Evolutionary conservation across 1,284 basidiomycete genomes (phyloP), one percentile per base, ranked within the genome.

Genomic region (Anthracocystis panici-leucophaei): DNA sequence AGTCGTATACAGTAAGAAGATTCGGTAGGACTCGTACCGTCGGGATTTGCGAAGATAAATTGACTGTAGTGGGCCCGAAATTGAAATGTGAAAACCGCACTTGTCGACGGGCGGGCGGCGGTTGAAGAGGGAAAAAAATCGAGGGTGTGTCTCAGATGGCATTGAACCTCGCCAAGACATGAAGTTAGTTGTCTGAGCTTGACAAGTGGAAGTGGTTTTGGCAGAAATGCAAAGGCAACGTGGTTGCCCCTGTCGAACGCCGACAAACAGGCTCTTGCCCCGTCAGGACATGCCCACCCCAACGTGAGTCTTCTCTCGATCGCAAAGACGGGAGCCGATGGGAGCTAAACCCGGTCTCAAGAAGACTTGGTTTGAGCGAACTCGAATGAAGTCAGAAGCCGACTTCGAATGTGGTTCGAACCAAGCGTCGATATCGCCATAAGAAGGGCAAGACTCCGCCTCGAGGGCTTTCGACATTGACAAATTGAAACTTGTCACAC

Each of bases 111-210:
- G 31, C 35, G 27, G 46, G 29, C n/a, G 48, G 48, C 48, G n/a
- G n/a, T 18, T 40, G 27, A 2, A 38, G 35, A 38, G n/a, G 42
- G 27, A 27, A 38, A 33, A 20, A 51, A 58, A 51, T 50, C 38
- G 57, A 51, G 57, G 57, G 57, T 33, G 20, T 58, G 57, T 58
- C 57, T 58, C 57, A 58, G 40, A 58, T 42, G 11, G 2, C 20
- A 46, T 23, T 56, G 29, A 11, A 29, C 54, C n/a, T 49, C 18
- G 27, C 48, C 48, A 49, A 49, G 48, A 49, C 29, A 49, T 31
- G n/a, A n/a, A n/a, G n/a, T n/a, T n/a, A n/a, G n/a, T 11, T 27
- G 35, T 38, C 35, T 49, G 27, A 31, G 48, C 18, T 49, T 49
- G 27, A 38, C 35, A 38, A 38, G 35, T 38, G 35, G 29, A 27